Conservation (phyloP, 2,329 filamentous ascomycete genomes). For the Colletotrichum falcatum region DNA sequence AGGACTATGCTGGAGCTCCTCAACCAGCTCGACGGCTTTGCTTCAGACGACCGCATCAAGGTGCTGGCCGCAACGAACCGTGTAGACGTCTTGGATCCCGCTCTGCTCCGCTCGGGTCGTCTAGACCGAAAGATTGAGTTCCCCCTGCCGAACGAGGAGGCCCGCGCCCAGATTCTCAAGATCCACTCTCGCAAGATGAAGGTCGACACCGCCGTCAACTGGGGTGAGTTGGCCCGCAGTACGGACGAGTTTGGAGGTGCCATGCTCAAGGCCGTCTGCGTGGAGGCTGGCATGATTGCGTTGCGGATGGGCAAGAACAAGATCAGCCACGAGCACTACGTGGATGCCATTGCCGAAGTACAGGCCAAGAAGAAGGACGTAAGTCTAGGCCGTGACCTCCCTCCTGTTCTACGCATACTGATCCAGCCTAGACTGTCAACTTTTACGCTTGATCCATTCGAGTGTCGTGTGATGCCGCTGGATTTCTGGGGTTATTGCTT, state of each 20-base stretch:
- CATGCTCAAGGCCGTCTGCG: slow-evolving; percentile 97
- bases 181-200: slow-evolving; percentile 99
- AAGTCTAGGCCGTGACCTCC: slow-evolving; percentile 49
- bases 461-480: slow-evolving; percentile 24
- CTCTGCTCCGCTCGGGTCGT: slow-evolving; percentile 89
- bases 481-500: slow-evolving; percentile 34
- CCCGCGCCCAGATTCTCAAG: slow-evolving; percentile 94
- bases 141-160: slow-evolving; percentile 96
- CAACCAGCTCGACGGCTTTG: slow-evolving; percentile 98
- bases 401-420: slow-evolving; percentile 41
- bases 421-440: slow-evolving; percentile 64
- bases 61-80: slow-evolving; percentile 95
- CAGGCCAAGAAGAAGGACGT: slow-evolving; percentile 95
- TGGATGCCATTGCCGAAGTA: slow-evolving; percentile 97
- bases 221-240: slow-evolving; percentile 93
- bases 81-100: slow-evolving; percentile 93
- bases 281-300: slow-evolving; percentile 99
- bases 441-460: slow-evolving; percentile 60
- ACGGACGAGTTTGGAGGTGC: slow-evolving; percentile 99
- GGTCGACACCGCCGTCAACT: slow-evolving; percentile 92
- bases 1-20: slow-evolving; percentile 98
- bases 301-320: slow-evolving; percentile 94
- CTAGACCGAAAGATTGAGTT: slow-evolving; percentile 98
- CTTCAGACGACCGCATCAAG: slow-evolving; percentile 96
- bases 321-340: slow-evolving; percentile 98